Conservation (phyloP, 192 early-diverging fungal genomes). For the Endogone sp. region DNA sequence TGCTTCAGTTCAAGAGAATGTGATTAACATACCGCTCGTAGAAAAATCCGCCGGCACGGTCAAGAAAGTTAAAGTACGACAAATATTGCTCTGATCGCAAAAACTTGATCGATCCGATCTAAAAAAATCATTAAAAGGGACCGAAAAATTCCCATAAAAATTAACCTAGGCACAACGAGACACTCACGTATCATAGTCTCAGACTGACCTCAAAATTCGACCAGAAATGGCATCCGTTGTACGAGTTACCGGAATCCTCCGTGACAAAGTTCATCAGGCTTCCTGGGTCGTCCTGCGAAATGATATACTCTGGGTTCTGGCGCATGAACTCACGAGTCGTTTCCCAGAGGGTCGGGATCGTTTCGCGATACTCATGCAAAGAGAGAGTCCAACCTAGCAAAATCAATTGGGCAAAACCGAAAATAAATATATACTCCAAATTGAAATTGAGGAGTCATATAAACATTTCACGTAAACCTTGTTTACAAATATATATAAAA, state of each 20-base stretch:
- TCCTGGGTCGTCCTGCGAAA: slow-evolving; percentile 12
- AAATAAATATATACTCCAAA: no score
- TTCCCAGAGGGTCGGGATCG: slow-evolving; percentile 70
- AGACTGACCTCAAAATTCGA: slow-evolving; percentile 76
- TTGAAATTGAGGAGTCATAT: no score
- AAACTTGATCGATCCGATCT: slow-evolving; percentile 42
- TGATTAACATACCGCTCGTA: slow-evolving; percentile 61
- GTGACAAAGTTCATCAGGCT: slow-evolving; percentile 48
- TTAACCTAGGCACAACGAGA: no score
- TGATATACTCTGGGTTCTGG: slow-evolving; percentile 34
- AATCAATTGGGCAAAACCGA: no score
- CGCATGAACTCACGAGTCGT: slow-evolving; percentile 45
- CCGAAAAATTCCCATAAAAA: slow-evolving; percentile 26
- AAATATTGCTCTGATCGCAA: slow-evolving; percentile 62
- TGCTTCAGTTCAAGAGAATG: no score
- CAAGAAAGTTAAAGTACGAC: slow-evolving; percentile 67
- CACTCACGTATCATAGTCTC: background rate
- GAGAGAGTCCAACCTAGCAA: slow-evolving; percentile 62
- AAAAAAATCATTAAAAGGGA: slow-evolving; percentile 56
- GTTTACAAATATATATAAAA: no score
- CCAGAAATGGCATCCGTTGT: slow-evolving; percentile 74
- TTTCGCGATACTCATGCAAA: slow-evolving; percentile 63
- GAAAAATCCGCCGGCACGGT: slow-evolving; percentile 76
- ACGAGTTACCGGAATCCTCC: slow-evolving; percentile 34
- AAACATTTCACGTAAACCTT: no score